A percentile compares a stretch with the other conserved stretches of the same genome.
phyloP scores from a whole-genome alignment of 2,329 filamentous ascomycete genomes.

The Colletotrichum sp. region DNA sequence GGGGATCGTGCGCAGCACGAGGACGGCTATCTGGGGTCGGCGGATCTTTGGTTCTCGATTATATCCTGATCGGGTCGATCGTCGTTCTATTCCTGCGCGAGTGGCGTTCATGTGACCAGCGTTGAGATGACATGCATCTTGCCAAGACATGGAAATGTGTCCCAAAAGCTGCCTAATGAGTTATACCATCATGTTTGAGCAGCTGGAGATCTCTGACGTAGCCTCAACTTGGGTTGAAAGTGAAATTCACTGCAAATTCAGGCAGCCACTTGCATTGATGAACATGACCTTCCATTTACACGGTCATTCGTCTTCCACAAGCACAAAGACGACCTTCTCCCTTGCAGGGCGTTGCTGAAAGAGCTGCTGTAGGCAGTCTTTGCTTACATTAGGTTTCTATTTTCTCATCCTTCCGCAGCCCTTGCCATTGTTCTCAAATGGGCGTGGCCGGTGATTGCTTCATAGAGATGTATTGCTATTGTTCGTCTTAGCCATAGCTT shows the following conservation, averaged over 20 bases:
- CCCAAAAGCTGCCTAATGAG: not conserved
- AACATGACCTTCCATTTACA: not conserved
- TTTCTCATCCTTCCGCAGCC: not conserved
- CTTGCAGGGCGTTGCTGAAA: not conserved
- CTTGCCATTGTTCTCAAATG: not conserved
- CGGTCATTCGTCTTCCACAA: not conserved
- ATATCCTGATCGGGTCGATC: not conserved
- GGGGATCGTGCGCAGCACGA: not conserved
- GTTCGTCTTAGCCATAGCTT: not conserved
- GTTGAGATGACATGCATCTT: not conserved
- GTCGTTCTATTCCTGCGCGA: not conserved
- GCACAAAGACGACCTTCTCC: not conserved
- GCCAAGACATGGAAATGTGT: not conserved
- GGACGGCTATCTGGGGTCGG: not conserved
- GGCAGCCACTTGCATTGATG: not conserved
- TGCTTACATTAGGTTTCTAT: not conserved
- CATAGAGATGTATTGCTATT: not conserved
- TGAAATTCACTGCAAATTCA: not conserved
- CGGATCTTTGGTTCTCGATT: not conserved
- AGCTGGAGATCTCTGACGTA: not conserved
- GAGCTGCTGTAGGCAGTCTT: not conserved
- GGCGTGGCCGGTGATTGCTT: not conserved
- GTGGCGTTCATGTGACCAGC: not conserved
- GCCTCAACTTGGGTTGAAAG: not conserved
- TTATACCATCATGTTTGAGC: not conserved